Evolutionary conservation across 2,329 filamentous ascomycete genomes (phyloP).

Genomic region (Alternaria novae-zelandiae): DNA sequence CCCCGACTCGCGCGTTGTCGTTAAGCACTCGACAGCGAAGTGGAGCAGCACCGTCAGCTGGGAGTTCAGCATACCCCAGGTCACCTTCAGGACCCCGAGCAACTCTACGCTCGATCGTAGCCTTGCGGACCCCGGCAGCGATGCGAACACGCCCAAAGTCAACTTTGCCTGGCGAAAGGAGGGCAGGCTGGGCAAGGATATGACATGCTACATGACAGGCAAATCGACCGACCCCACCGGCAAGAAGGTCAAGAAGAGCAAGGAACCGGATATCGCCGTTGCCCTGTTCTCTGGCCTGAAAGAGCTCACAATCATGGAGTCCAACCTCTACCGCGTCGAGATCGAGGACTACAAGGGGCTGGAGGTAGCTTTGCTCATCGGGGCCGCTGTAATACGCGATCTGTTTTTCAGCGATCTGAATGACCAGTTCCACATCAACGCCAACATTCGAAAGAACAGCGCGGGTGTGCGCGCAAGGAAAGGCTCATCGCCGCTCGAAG

Average conservation of each 20-base stretch:
- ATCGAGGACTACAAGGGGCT: constrained; percentile 93
- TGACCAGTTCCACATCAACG: constrained; percentile 78
- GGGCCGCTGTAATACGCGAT: constrained; percentile 66
- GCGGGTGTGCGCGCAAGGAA: constrained; percentile 42
- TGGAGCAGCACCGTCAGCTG: constrained; percentile 84
- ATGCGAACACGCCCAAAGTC: constrained; percentile 69
- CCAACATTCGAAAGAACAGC: constrained; percentile 48
- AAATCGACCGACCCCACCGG: constrained; percentile 70
- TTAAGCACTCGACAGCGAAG: constrained; percentile 74
- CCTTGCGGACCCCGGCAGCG: constrained; percentile 64
- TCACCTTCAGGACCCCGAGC: constrained; percentile 82
- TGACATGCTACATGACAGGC: constrained; percentile 87
- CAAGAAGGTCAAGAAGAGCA: constrained; percentile 71
- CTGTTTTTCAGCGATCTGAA: constrained; percentile 68
- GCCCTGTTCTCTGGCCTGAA: constrained; percentile 76
- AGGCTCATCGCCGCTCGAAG: constrained; percentile 42
- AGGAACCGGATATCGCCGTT: constrained; percentile 95
- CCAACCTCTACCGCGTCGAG: constrained; percentile 87
- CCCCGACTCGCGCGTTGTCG: constrained; percentile 79
- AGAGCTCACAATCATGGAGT: constrained; percentile 89
- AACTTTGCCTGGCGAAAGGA: constrained; percentile 91
- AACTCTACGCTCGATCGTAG: constrained; percentile 78
- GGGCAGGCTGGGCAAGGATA: constrained; percentile 81
- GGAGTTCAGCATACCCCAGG: constrained; percentile 91
- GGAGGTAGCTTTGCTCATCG: constrained; percentile 76